phyloP scores from a whole-genome alignment of 2,329 filamentous ascomycete genomes.

The Biscogniauxia sp. region DNA sequence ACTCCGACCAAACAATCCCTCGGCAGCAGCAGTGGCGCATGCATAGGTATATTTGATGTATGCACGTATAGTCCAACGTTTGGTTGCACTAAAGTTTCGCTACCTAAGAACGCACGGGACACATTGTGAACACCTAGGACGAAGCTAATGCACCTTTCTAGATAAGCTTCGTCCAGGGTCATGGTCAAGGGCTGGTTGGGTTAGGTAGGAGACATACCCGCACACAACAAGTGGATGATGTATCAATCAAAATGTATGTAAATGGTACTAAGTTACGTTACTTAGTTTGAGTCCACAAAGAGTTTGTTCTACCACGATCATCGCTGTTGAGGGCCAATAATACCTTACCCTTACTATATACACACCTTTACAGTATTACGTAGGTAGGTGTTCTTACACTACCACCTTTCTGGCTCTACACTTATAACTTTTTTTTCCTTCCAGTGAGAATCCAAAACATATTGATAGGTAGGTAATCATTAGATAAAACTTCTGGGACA shows the following conservation, averaged over 20 bases:
- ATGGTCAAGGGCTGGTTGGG: conserved; percentile 6
- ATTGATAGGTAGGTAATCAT: neutral
- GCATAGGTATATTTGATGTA: neutral
- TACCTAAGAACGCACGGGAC: conserved; percentile 23
- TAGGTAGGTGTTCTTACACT: no score
- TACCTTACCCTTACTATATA: no score
- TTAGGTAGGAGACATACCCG: conserved; percentile 6
- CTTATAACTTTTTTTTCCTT: no score
- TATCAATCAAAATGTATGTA: no score
- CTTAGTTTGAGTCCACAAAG: no score
- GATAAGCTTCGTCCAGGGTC: conserved; percentile 17
- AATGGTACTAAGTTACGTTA: no score
- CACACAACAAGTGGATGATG: neutral
- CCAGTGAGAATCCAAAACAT: no score
- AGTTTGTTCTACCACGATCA: no score
- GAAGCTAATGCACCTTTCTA: conserved; percentile 14
- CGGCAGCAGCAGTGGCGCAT: neutral
- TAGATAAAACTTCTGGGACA: neutral
- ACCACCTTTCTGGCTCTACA: no score
- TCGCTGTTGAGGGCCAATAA: no score
- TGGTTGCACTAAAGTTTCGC: conserved; percentile 5
- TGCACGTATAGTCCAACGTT: neutral
- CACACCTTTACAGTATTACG: no score
- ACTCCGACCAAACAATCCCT: neutral
- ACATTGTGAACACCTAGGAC: conserved; percentile 20